phyloP scores from a whole-genome alignment of 2,329 filamentous ascomycete species.

The Botrytis paeoniae region DNA sequence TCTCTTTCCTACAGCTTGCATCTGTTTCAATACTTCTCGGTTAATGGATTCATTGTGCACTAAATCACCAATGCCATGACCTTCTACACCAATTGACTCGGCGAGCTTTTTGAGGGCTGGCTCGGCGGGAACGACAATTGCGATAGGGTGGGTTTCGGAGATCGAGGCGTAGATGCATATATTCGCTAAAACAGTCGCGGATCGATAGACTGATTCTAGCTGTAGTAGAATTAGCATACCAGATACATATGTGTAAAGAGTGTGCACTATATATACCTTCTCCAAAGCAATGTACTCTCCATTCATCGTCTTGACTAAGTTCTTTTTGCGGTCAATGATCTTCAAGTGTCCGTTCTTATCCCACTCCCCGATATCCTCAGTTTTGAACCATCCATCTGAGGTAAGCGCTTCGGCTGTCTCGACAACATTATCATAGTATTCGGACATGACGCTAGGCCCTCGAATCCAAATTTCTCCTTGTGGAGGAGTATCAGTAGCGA shows the following conservation, averaged over 20 bases:
- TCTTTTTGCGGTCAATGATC: conserved; percentile 67
- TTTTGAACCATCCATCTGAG: conserved; percentile 81
- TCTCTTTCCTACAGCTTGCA: conserved; percentile 12
- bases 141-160: conserved; percentile 72
- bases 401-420: conserved; percentile 70
- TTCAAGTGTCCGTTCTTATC: conserved; percentile 78
- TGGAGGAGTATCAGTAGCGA: conserved; percentile 51
- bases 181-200: conserved; percentile 71
- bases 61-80: conserved; percentile 9
- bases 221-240: conserved; percentile 23
- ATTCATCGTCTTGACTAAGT: conserved; percentile 60
- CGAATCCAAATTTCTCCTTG: conserved; percentile 75
- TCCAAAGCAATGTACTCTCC: conserved; percentile 97
- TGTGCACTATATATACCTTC: conserved; percentile 47
- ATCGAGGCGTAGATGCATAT: conserved; percentile 81
- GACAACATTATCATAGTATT: conserved; percentile 72
- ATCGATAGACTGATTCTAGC: conserved; percentile 86
- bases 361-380: conserved; percentile 79
- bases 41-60: conserved; percentile 3
- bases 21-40: conserved; percentile 8
- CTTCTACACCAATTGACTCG: not conserved
- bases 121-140: conserved; percentile 63
- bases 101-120: conserved; percentile 9
- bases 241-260: conserved; percentile 16
- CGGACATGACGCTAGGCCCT: conserved; percentile 77